A percentile compares a stretch with the other conserved stretches of the same genome.
Evolutionary conservation across 2,329 filamentous ascomycete genomes (phyloP).

Genomic region (Exophiala mesophila): DNA sequence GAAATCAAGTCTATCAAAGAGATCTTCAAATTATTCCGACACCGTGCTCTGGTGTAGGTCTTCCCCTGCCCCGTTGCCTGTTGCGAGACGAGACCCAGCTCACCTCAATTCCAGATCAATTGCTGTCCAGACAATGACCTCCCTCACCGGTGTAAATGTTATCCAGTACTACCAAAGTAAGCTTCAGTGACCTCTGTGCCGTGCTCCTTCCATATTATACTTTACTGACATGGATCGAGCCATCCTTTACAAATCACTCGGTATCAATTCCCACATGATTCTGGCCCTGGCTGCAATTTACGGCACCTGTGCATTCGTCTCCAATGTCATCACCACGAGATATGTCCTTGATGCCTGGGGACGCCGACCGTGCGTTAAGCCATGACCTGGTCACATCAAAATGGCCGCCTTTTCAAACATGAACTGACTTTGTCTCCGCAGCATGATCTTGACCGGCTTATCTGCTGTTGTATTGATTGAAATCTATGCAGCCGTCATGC

Average conservation of each 20-base stretch:
- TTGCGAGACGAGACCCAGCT: conserved; percentile 55
- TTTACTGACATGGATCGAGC: conserved; percentile 48
- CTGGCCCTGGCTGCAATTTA: conserved; percentile 77
- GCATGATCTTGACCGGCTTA: conserved; percentile 54
- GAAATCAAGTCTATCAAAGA: conserved; percentile 51
- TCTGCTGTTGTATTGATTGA: conserved; percentile 51
- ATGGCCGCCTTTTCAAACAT: too few relatives aligned
- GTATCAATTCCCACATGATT: conserved; percentile 42
- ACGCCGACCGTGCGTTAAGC: conserved; percentile 44
- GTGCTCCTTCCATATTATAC: not conserved
- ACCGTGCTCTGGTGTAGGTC: conserved; percentile 53
- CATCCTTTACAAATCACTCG: conserved; percentile 64
- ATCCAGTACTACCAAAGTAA: conserved; percentile 74
- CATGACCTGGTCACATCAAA: too few relatives aligned
- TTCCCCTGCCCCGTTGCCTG: conserved; percentile 54
- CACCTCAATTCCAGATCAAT: conserved; percentile 44
- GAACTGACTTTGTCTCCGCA: too few relatives aligned
- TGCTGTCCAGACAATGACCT: conserved; percentile 75
- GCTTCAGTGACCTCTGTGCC: not conserved
- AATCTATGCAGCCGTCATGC: conserved; percentile 57
- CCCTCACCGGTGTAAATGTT: conserved; percentile 84
- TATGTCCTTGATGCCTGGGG: conserved; percentile 56
- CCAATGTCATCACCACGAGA: conserved; percentile 53
- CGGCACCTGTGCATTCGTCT: conserved; percentile 88
- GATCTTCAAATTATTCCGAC: conserved; percentile 60